Conservation (phyloP, 768 basidiomycete species). For the Stropharia rugosoannulata region DNA sequence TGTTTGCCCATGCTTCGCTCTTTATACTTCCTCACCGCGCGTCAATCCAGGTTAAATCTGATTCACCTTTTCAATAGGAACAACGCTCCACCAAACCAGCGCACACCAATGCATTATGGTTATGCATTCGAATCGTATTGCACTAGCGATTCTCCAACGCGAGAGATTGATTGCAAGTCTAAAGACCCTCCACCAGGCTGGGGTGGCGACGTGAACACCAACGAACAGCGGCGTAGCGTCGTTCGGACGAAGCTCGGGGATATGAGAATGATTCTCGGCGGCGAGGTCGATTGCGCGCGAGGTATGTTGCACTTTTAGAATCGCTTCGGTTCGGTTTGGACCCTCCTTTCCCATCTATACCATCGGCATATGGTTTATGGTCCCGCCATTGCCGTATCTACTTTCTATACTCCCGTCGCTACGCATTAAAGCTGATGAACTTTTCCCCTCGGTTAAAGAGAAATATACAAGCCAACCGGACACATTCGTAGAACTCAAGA, state of each 20-base stretch:
- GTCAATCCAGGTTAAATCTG: background rate
- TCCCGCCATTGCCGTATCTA: background rate
- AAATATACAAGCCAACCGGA: constrained; percentile 60
- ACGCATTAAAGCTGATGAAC: constrained; percentile 10
- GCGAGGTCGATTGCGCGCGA: constrained; percentile 89
- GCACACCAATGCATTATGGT: constrained; percentile 73
- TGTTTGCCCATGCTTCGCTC: background rate
- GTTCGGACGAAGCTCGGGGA: constrained; percentile 83
- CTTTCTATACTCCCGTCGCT: background rate
- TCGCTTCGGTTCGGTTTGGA: background rate
- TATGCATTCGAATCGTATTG: constrained; percentile 91
- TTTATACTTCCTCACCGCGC: background rate
- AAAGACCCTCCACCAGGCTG: constrained; percentile 47
- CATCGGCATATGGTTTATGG: background rate
- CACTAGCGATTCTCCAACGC: constrained; percentile 49
- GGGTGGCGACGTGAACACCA: constrained; percentile 84
- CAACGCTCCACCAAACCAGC: constrained; percentile 61
- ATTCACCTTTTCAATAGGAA: constrained; percentile 43
- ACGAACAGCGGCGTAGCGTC: constrained; percentile 88
- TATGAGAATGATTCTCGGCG: constrained; percentile 74
- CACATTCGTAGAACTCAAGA: constrained; percentile 85
- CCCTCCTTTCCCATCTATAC: background rate
- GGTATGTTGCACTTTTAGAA: constrained; percentile 39
- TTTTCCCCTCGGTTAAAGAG: constrained; percentile 35
- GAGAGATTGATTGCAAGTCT: constrained; percentile 17